A percentile compares a stretch with the other conserved stretches of the same genome.
These are phyloP conservation scores for Ophiobolus disseminans DNA, from an alignment of 2,329 filamentous ascomycete species.

Conservation along the genomic window DNA sequence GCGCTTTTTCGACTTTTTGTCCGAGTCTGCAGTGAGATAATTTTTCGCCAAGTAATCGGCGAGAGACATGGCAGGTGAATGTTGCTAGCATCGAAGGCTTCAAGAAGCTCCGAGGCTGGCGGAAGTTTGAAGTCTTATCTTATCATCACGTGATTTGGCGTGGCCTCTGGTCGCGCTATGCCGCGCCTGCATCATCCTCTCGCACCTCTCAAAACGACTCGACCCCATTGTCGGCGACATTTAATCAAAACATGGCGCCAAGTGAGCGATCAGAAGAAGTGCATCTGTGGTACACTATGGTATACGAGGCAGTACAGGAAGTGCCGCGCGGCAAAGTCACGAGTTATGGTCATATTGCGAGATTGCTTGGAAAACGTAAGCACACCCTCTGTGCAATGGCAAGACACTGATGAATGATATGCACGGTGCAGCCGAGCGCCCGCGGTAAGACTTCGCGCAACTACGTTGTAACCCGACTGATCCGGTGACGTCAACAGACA, in stretches of 20 bases:
- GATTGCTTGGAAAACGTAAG: slow-evolving; percentile 74
- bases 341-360: slow-evolving; percentile 82
- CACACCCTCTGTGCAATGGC: slow-evolving; percentile 12
- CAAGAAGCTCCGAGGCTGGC: no score
- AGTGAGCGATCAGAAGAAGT: slow-evolving; percentile 72
- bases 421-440: slow-evolving; percentile 53
- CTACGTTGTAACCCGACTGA: slow-evolving; percentile 45
- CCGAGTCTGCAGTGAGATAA: slow-evolving; percentile 75
- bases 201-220: neutral
- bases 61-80: slow-evolving; percentile 62
- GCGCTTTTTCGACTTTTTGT: slow-evolving; percentile 61
- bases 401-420: neutral
- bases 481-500: slow-evolving; percentile 64
- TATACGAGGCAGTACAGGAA: slow-evolving; percentile 85
- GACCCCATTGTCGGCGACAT: no score
- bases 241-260: slow-evolving; percentile 65
- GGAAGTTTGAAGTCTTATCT: neutral
- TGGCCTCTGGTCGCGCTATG: slow-evolving; percentile 11
- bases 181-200: slow-evolving; percentile 5
- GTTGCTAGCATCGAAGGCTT: no score
- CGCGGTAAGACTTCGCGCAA: slow-evolving; percentile 47
- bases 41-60: slow-evolving; percentile 89
- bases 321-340: slow-evolving; percentile 85
- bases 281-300: slow-evolving; percentile 74
- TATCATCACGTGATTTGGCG: slow-evolving; percentile 37